These are phyloP conservation scores for Ustilago crameri DNA, from an alignment of 1,284 basidiomycete species.

Conservation along the genomic window DNA sequence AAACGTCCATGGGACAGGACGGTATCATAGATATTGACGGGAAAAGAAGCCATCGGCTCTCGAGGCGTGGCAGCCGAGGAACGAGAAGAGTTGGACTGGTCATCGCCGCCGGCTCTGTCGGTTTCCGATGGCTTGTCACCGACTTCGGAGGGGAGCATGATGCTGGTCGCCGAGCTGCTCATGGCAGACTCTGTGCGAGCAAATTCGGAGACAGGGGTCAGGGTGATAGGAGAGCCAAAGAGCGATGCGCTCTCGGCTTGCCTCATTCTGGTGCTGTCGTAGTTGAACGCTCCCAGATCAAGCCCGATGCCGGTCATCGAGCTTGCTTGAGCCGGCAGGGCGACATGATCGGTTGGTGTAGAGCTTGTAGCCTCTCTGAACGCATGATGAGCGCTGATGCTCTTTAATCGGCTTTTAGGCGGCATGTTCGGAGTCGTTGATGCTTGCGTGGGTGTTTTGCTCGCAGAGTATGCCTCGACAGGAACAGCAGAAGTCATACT, in stretches of 20 bases:
- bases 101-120: not conserved
- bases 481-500: no score
- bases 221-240: not conserved
- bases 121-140: not conserved
- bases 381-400: not conserved
- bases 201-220: no score
- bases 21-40: conserved; percentile 4
- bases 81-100: conserved; percentile 2
- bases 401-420: conserved; percentile 2
- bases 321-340: no score
- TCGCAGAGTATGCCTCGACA: no score
- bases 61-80: conserved; percentile 13
- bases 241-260: not conserved
- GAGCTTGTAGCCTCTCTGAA: not conserved
- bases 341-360: no score
- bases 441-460: no score
- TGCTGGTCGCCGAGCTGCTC: not conserved
- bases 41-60: not conserved
- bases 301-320: no score
- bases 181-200: no score
- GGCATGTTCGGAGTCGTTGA: not conserved
- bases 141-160: not conserved
- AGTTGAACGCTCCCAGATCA: no score
- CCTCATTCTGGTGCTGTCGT: not conserved
- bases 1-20: not conserved